Base-by-base conservation (phyloP, 768 basidiomycete genomes). In the Psilocybe azurescens region DNA sequence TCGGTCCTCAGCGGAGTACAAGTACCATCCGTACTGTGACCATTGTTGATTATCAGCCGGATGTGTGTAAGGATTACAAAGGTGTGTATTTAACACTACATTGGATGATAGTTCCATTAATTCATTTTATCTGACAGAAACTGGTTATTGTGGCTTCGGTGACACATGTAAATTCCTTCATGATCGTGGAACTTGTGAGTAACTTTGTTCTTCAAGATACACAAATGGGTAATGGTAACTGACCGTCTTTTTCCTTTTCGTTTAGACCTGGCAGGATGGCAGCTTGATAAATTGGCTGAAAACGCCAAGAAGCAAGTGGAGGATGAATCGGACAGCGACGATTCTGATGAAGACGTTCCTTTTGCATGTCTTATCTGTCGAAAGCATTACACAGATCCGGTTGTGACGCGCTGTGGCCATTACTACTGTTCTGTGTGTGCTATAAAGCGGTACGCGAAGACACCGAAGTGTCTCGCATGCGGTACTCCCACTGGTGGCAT, bases 61-160 rank as follows among this genome's bases (percentile, higher is more conserved):
- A 99, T 71, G 97, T 99, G 16, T 99, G 97, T 78, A 99, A 99
- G 76, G 97, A 99, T 76, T 99, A 99, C 77, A 98, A 97, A 88
- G 95, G 95, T 94, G 64, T 59, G 89, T 83, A 33, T 59, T 62
- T 20, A 3, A 46, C 39, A 56, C 58, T 57, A 29, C 29, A 48
- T 50, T 62, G 58, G 51, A 32, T 51, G 7, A 16, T 59, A 58
- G 53, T 51, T 55, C 50, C 9, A 24, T 5, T 50, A 49, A 49
- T 33, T 46, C 33, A 60, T 41, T 63, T 55, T 53, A 53, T 50
- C 47, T 61, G 20, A 38, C 70, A 97, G 97, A 99, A 80, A 99
- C 97, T 55, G 97, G 97, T 0, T 99, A 94, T 73, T 99, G 97
- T 76, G 97, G 97, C 20, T 99, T 97, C 74, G 97, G 97, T 32